phyloP scores from a whole-genome alignment of 441 rosid genomes.

The Arabidopsis lyrata region DNA sequence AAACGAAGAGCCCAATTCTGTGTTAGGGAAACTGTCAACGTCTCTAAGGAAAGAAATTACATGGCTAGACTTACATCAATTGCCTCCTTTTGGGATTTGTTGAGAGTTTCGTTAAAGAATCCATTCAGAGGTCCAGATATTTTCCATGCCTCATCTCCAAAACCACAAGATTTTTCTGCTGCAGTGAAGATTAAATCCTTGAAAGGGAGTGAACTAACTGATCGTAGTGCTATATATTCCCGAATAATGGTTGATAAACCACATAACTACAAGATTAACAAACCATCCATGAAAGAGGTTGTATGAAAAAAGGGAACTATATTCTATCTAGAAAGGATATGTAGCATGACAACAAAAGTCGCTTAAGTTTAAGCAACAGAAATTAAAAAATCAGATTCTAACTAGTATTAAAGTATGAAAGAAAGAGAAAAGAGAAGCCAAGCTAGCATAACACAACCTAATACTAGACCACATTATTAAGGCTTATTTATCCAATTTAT shows the following conservation, averaged over 20 bases:
- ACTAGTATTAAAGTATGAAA: neutral
- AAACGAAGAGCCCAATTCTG: constrained; percentile 28
- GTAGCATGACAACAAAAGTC: neutral
- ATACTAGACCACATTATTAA: neutral
- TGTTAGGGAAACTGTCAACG: constrained; percentile 15
- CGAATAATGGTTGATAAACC: constrained; percentile 90
- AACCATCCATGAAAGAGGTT: constrained; percentile 6
- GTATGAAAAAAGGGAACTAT: neutral
- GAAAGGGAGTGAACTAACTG: constrained; percentile 85
- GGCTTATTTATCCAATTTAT: neutral
- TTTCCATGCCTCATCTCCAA: constrained; percentile 78
- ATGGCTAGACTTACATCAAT: constrained; percentile 67
- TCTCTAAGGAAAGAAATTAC: constrained; percentile 5
- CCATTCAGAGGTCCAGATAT: constrained; percentile 72
- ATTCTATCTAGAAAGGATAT: neutral
- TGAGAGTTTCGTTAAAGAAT: constrained; percentile 68
- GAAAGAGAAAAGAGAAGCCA: neutral
- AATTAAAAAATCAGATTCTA: neutral
- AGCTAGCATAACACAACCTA: constrained; percentile 4
- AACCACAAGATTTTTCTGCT: constrained; percentile 56
- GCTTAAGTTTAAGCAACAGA: constrained; percentile 7
- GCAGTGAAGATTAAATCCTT: constrained; percentile 83
- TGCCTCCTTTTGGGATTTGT: constrained; percentile 86
- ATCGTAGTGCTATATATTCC: constrained; percentile 82
- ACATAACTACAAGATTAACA: constrained; percentile 66